phyloP scores from a whole-genome alignment of 306 rosid species.

The Canavalia ensiformis region DNA sequence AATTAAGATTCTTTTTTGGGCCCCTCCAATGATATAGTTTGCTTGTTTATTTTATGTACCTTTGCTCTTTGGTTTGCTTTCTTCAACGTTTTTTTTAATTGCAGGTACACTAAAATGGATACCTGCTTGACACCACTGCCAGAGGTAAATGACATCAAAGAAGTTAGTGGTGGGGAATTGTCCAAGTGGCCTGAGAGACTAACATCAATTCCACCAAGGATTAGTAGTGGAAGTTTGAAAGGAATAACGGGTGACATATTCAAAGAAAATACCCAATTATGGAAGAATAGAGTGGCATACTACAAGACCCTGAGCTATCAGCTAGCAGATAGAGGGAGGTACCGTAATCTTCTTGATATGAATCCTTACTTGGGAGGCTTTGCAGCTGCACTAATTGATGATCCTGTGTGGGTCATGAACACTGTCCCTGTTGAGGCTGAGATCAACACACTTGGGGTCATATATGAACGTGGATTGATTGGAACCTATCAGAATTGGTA shows the following conservation, averaged over 20 bases:
- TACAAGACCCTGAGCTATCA: slow-evolving; percentile 79
- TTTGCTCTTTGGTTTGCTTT: slow-evolving; percentile 1
- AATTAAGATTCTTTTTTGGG: slow-evolving; percentile 36
- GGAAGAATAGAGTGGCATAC: slow-evolving; percentile 87
- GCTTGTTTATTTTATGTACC: neutral
- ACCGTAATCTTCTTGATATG: slow-evolving; percentile 89
- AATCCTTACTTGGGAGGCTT: slow-evolving; percentile 90
- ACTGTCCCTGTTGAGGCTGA: slow-evolving; percentile 80
- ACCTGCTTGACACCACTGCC: slow-evolving; percentile 89
- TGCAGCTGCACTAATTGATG: slow-evolving; percentile 79
- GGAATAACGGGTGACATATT: slow-evolving; percentile 72
- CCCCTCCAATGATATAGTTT: slow-evolving; percentile 8
- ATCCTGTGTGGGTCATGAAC: slow-evolving; percentile 96
- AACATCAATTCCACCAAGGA: slow-evolving; percentile 83
- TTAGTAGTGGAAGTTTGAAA: slow-evolving; percentile 70
- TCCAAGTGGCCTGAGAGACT: slow-evolving; percentile 86
- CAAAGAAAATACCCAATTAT: slow-evolving; percentile 60
- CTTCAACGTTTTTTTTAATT: neutral
- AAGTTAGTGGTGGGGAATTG: slow-evolving; percentile 75
- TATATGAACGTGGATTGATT: slow-evolving; percentile 87
- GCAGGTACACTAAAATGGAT: slow-evolving; percentile 89
- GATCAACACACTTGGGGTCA: slow-evolving; percentile 81
- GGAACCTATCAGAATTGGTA: slow-evolving; percentile 96
- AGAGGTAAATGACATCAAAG: slow-evolving; percentile 62
- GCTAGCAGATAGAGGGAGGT: slow-evolving; percentile 77